Base-by-base conservation (phyloP, 2,329 filamentous ascomycete species). In the Neofusicoccum parvum region DNA sequence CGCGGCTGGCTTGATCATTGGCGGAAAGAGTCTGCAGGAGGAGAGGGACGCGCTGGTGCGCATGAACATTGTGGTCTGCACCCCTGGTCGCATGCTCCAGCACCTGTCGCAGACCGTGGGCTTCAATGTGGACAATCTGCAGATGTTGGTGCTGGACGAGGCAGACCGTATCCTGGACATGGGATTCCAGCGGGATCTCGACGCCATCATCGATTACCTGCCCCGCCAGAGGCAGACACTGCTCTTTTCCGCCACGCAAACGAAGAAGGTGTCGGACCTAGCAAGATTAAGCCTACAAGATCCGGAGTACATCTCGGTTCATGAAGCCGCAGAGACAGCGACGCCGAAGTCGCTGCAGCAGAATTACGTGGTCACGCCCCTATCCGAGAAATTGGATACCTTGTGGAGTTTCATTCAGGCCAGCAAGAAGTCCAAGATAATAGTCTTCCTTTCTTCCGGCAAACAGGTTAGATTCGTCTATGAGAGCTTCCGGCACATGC, bases 11-110 rank as follows among this genome's bases (percentile, higher is more conserved):
- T 80, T 98, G 72, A 88, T 99, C 10, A 98, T 98, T 72, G 95
- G 95, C 46, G 95, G 95, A 46, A 97, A 96, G 83, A 94, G 87
- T 75, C 75, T 97, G 72, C 89, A 91, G 74, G 94, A 97, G 74
- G 90, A 99, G 80, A 88, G 92, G 27, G 92, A 96, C 71, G 86
- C 94, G 39, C 76, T 99, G 67, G 87, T 88, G 3, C 87, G 92
- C 69, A 98, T 99, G 94, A 99, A 98, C 75, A 98, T 99, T 54
- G 81, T 99, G 32, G 92, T 99, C 10, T 96, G 94, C 73, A 99
- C 95, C 1, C 95, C 95, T 0, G 95, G 95, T 1, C 88, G 95
- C 41, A 96, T 99, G 85, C 81, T 98, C 71, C 95, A 99, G 79
- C 95, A 99, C 78, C 83, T 99, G 73, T 94, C 96, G 73, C 94